Evolutionary conservation across 805 yeast genomes (phyloP), one percentile per base, ranked within the genome.

Genomic region (Millerago galiae): DNA sequence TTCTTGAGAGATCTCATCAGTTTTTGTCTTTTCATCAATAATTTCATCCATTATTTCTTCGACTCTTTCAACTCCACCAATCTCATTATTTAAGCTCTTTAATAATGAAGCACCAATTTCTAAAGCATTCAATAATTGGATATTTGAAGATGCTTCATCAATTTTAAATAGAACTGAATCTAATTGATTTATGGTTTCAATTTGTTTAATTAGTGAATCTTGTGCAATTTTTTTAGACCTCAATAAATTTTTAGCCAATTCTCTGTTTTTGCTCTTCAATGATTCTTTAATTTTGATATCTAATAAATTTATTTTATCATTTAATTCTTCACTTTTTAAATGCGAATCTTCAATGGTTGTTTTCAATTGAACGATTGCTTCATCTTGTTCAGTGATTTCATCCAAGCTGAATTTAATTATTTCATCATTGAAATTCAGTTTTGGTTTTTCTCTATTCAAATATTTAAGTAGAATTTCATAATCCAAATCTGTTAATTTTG

Each of bases 51-150:
- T 54, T 6, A 70, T 47, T 4, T 63, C 61, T 17, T 66, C 68
- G 1, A 74, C 70, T 29, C 60, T 56, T 9, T 72, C 76, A 12
- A 65, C 59, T 3, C 72, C 72, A 4, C 74, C 77, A 28, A 66
- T 48, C 38, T 64, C 65, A 8, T 56, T 41, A 44, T 73, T 72
- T 36, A 75, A 58, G 21, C 54, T 46, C 37, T 56, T 55, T 28
- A 74, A 57, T 15, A 68, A 54, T 8, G 52, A 51, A 5, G 63
- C 56, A 17, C 74, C 66, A 14, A 61, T 56, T 40, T 59, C 55
- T 16, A 74, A 46, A 3, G 72, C 68, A 14, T 54, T 56, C 8
- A 68, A 40, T 6, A 73, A 49, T 16, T 64, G 59, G 27, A 59
- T 56, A 48, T 72, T 72, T 10, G 68, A 67, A 10, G 65, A 51